Base-by-base conservation (phyloP, 1,284 basidiomycete species). In the Ceratobasidium sp. region DNA sequence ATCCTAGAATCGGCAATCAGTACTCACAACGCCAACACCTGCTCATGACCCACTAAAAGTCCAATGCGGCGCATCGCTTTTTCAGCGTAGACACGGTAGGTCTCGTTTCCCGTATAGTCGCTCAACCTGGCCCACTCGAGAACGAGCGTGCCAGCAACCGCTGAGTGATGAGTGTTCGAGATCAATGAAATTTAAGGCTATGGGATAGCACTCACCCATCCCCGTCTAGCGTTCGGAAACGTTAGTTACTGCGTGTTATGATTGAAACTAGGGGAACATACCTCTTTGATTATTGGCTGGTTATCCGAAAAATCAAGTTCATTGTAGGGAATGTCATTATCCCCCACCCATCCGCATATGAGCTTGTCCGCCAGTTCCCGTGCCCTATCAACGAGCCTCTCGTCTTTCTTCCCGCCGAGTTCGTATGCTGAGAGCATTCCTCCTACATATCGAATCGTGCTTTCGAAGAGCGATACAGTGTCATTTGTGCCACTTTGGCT, bases 231-330 rank as follows among this genome's bases (percentile, higher is more conserved):
- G n/a, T 55, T 54, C 48, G 55, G 35, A 66, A 7, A 55, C 8
- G 44, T 64, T 57, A 46, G 62, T 44, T 23, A 35, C 60, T 38
- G 64, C 27, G 73, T 52, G 41, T 18, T 46, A 27, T 14, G 23
- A 16, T 18, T 16, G 82, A 81, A 0, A 38, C 35, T 33, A 33
- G n/a, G 18, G n/a, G n/a, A 30, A 89, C 78, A 23, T 27, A 79
- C 78, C 14, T 44, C 52, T 23, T 65, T 57, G 12, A 70, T 35
- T 1, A 33, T 46, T 2, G 79, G 78, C 27, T 18, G 41, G 57
- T 79, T 67, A 16, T 77, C 71, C 8, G 54, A 46, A 69, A 80
- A 80, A 67, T 80, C 48, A 50, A 80, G 41, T 41, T 55, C 41
- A 27, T 70, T 76, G 67, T 79, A 80, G 8, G 79, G 79, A 12